phyloP scores from a whole-genome alignment of 345 rosid genomes.

The Hirschfeldia incana region DNA sequence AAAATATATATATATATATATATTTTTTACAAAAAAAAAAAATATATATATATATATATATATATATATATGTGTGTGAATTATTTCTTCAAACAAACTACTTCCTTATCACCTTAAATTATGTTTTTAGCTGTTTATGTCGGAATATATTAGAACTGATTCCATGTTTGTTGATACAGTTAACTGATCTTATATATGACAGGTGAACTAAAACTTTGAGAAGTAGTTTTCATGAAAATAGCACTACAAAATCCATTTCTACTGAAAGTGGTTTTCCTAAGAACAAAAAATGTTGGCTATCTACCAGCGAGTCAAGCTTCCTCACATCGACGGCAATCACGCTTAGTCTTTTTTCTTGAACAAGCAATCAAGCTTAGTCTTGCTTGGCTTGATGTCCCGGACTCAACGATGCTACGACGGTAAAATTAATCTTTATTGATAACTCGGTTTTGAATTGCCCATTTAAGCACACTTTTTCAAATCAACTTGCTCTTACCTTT shows the following conservation, averaged over 20 bases:
- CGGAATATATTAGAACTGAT: background rate
- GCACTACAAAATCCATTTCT: background rate
- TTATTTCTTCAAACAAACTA: slow-evolving; percentile 2
- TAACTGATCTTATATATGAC: background rate
- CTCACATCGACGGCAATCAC: background rate
- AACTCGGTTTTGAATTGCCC: background rate
- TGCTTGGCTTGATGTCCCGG: background rate
- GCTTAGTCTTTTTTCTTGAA: background rate
- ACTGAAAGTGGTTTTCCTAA: background rate
- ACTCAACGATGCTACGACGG: background rate
- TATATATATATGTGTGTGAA: background rate
- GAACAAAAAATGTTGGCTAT: background rate
- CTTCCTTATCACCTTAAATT: background rate
- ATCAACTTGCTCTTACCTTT: background rate
- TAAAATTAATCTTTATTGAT: background rate
- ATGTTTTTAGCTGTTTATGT: slow-evolving; percentile 15
- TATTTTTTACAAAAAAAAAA: no score
- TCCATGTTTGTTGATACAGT: background rate
- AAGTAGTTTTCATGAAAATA: background rate
- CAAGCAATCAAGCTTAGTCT: background rate
- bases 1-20: background rate
- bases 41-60: background rate
- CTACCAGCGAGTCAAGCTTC: background rate
- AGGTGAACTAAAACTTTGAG: background rate
- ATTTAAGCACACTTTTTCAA: background rate